A percentile compares a stretch with the other conserved stretches of the same genome.
phyloP scores from a whole-genome alignment of 2,329 filamentous ascomycete species.

The Whalleya microplaca region DNA sequence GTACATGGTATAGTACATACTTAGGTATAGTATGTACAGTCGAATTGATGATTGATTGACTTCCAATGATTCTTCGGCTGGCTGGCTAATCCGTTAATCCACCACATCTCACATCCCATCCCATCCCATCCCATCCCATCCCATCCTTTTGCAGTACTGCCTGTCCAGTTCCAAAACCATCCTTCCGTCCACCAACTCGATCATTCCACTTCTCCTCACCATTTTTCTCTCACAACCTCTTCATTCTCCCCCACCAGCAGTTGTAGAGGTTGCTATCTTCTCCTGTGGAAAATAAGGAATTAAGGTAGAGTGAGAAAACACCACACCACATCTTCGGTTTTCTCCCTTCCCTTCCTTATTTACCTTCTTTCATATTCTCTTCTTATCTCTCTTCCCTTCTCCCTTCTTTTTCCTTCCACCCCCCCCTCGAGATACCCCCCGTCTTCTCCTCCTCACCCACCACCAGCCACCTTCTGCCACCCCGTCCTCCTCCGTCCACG shows the following conservation, averaged over 20 bases:
- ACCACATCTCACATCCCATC: slow-evolving; percentile 1
- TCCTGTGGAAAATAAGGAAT: slow-evolving; percentile 25
- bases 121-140: slow-evolving; percentile 1
- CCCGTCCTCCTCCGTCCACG: no score
- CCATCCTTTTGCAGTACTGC: not conserved
- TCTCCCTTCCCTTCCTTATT: slow-evolving; percentile 28
- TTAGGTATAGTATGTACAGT: no score
- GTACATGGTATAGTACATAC: no score
- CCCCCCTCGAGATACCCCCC: slow-evolving; percentile 24
- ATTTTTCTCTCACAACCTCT: slow-evolving; percentile 31
- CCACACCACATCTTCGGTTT: slow-evolving; percentile 27
- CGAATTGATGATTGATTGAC: slow-evolving; percentile 24
- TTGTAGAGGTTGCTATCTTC: slow-evolving; percentile 29
- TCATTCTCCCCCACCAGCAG: slow-evolving; percentile 26
- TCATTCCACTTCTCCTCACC: slow-evolving; percentile 33
- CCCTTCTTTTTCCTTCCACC: slow-evolving; percentile 26
- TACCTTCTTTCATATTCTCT: slow-evolving; percentile 26
- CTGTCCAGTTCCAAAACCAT: slow-evolving; percentile 1
- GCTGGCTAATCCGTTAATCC: no score
- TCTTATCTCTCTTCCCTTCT: slow-evolving; percentile 29
- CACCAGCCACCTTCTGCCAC: slow-evolving; percentile 23
- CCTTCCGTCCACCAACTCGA: slow-evolving; percentile 19
- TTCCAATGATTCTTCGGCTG: slow-evolving; percentile 28
- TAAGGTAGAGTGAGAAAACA: slow-evolving; percentile 31
- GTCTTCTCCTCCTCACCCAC: slow-evolving; percentile 14